phyloP scores from a whole-genome alignment of 768 basidiomycete genomes.

The Termitomyces sp. region DNA sequence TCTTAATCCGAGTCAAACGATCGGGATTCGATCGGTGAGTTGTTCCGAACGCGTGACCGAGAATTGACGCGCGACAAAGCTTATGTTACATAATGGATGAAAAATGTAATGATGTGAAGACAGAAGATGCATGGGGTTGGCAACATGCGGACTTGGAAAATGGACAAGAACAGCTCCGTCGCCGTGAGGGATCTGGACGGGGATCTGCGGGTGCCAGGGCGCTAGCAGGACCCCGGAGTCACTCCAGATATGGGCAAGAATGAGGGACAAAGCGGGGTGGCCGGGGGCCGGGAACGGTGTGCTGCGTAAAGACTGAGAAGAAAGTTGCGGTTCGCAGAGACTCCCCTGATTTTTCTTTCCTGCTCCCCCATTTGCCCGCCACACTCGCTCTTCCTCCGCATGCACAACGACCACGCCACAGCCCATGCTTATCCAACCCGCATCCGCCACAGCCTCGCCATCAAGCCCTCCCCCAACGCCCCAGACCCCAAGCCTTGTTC shows the following conservation, averaged over 20 bases:
- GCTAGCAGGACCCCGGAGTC: conserved; percentile 20
- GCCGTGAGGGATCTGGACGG: conserved; percentile 18
- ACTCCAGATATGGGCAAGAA: conserved; percentile 5
- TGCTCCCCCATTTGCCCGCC: conserved; percentile 20
- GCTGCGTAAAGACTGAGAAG: conserved; percentile 18
- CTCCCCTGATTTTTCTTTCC: conserved; percentile 25
- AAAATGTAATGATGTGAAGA: not conserved
- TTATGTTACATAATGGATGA: conserved; percentile 4
- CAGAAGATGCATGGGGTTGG: not conserved
- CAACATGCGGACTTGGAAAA: not conserved
- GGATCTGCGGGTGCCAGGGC: conserved; percentile 20
- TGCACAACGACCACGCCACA: conserved; percentile 13
- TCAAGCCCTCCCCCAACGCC: conserved; percentile 49
- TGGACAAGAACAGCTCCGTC: not conserved
- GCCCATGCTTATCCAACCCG: conserved; percentile 51
- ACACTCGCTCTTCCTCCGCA: conserved; percentile 1
- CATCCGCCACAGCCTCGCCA: conserved; percentile 47
- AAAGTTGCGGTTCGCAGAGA: conserved; percentile 6
- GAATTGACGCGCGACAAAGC: conserved; percentile 1
- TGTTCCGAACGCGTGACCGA: conserved; percentile 1
- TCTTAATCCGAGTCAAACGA: not conserved
- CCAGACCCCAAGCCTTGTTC: conserved; percentile 31
- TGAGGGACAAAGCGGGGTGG: conserved; percentile 10
- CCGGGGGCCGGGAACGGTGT: conserved; percentile 7
- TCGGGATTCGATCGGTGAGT: not conserved